Evolutionary conservation across 139 green algal species (phyloP), one percentile per base, ranked within the genome.

Genomic region (Coelastrella sp.): DNA sequence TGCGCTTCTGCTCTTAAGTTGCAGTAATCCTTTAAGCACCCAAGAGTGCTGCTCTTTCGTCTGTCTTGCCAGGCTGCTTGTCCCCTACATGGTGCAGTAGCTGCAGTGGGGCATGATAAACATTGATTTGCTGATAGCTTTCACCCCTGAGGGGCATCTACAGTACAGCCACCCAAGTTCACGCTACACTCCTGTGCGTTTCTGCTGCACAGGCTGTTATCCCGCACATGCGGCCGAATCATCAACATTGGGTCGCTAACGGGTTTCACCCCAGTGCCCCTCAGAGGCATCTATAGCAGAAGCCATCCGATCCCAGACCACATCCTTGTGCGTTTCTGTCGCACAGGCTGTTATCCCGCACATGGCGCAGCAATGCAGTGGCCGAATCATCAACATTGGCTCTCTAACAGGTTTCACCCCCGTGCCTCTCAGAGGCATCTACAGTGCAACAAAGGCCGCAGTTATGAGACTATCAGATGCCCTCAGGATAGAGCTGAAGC

Each of bases 301-400:
- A 77, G n/a, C n/a, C n/a, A n/a, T n/a, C n/a, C n/a, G n/a, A n/a
- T 5, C 23, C 16, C 16, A 77, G 23, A 47, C 16, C 71, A 77
- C 71, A 2, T 2, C 16, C 71, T 7, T 77, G 17, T 77, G 71
- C 71, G n/a, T 19, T 23, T 19, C 71, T 77, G n/a, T 17, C 2
- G 16, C 10, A 23, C 75, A 85, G 86, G 76, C 77, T 0, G 76
- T 85, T 6, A 13, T 74, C 5, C 76, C 60, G 4, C 76, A 79
- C 60, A 90, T 90, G 86, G 86, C n/a, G 16, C 22, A 20, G 5
- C 73, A 84, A 58, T 59, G 86, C 60, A 71, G 23, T 7, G 86
- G 86, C 61, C 47, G 57, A 16, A 90, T 90, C 75, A 78, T 90
- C 61, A 90, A 90, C 64, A 86, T 90, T 5, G 86, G 60, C 60